Percentiles rank a stretch among this genome's conserved stretches.
These are phyloP conservation scores for Dioscorea cayenensis DNA, from an alignment of 116 monocot genomes.

Conservation along the genomic window DNA sequence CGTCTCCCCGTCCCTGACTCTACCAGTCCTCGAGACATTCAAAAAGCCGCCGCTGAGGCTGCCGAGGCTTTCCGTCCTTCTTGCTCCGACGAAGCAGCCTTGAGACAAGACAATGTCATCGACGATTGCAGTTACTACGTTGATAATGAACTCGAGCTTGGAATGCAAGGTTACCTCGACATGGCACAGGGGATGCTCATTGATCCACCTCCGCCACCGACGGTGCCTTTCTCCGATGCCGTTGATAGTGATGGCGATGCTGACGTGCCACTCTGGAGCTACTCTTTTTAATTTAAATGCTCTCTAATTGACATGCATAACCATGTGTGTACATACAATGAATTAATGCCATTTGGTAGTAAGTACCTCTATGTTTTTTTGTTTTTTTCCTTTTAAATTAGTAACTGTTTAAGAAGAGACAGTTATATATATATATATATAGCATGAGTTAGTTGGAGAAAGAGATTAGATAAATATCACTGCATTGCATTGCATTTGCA, in stretches of 20 bases:
- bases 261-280: constrained; percentile 40
- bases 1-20: constrained; percentile 20
- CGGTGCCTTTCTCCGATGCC: not conserved
- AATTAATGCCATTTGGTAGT: too few species aligned
- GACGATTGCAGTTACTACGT: not conserved
- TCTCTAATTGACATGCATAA: too few species aligned
- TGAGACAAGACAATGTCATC: not conserved
- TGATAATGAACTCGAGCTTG: constrained; percentile 14
- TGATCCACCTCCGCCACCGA: constrained; percentile 35
- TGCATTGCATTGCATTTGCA: too few species aligned
- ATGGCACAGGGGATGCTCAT: constrained; percentile 64
- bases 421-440: too few species aligned
- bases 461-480: too few species aligned
- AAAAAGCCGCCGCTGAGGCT: constrained; percentile 26
- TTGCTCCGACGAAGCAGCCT: not conserved
- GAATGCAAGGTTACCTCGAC: constrained; percentile 46
- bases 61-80: constrained; percentile 21
- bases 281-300: constrained; percentile 2
- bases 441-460: too few species aligned
- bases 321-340: too few species aligned
- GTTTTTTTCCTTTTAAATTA: too few species aligned
- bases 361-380: too few species aligned
- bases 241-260: constrained; percentile 1
- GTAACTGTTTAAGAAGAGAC: too few species aligned
- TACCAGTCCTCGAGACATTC: constrained; percentile 30